Evolutionary conservation across 768 basidiomycete genomes (phyloP), one percentile per base, ranked within the genome.

Genomic region (Gloeopeniophorella convolvens): DNA sequence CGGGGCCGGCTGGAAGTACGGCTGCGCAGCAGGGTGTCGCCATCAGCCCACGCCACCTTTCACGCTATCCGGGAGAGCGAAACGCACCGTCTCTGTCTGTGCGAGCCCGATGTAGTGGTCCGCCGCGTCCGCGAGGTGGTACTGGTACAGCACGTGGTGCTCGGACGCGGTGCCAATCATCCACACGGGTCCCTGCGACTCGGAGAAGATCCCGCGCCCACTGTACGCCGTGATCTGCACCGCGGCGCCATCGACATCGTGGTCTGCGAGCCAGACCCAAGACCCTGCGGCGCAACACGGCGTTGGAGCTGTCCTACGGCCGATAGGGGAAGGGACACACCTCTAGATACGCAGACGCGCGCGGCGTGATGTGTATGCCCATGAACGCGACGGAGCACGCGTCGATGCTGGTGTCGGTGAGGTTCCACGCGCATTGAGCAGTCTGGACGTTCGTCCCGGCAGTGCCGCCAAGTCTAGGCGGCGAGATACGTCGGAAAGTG

Each of bases 261-360:
- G 88, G 59, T 91, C 89, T 13, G 87, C 85, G 13, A 75, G 69
- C 88, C 88, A 90, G 7, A 86, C 70, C 88, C 87, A 89, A 79
- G 75, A 24, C 81, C 83, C 81, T 84, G 45, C n/a, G n/a, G n/a
- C n/a, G n/a, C n/a, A n/a, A n/a, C n/a, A n/a, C n/a, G n/a, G n/a
- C n/a, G n/a, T n/a, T n/a, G n/a, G n/a, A n/a, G n/a, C n/a, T n/a
- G n/a, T n/a, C n/a, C n/a, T n/a, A n/a, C n/a, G n/a, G n/a, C n/a
- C n/a, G n/a, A n/a, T n/a, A n/a, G 27, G 18, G 13, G 5, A 10
- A 39, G 9, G 12, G 11, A 31, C 50, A 15, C 20, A 79, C 84
- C 72, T 88, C 85, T 15, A 87, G 70, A 60, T 73, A 73, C 4
- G 67, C 72, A 36, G 66, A 69, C 3, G 72, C 65, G 7, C 50